Base-by-base conservation (phyloP, 1,284 basidiomycete genomes). In the Leccinum pallidistipes region DNA sequence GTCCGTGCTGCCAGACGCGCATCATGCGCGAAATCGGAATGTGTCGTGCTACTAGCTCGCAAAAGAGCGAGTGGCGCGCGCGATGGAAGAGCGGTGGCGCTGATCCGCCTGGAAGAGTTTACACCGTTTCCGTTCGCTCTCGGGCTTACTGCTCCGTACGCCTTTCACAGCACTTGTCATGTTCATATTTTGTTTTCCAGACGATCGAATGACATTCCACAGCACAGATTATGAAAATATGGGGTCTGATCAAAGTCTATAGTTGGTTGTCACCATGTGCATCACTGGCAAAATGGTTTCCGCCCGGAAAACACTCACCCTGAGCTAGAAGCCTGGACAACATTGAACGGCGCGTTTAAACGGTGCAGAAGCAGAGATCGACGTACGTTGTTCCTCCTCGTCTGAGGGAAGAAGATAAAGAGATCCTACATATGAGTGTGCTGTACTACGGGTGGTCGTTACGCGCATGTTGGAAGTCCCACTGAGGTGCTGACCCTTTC, bases 71-170 rank as follows among this genome's bases (percentile, higher is more conserved):
- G 72, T 82, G 49, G 75, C 80, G 12, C 81, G 81, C 0, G 77
- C 76, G 2, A 70, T 86, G 24, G 76, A 81, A n/a, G 74, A 78
- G 47, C 65, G 3, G 81, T 93, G 2, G 86, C 87, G 0, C 80
- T 95, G 64, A 76, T 95, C 29, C 86, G 94, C 12, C 71, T 95
- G 60, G 94, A 95, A 70, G 94, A 95, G 71, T 79, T 96, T 5
- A 85, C 87, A 10, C 94, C 94, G 0, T 95, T 96, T 85, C 93
- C 94, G 0, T 92, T 91, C 71, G 63, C 72, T 0, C 76, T 27
- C 49, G 49, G 16, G 11, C 43, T 45, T 7, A 45, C 43, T 45
- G 18, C 11, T 24, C 24, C 24, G 24, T 16, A n/a, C 5, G 14
- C 14, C 8, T 8, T 29, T 50, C 16, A 21, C 40, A 16, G 24